phyloP scores from a whole-genome alignment of 768 basidiomycete genomes.

The Macrolepiota dolichaula region DNA sequence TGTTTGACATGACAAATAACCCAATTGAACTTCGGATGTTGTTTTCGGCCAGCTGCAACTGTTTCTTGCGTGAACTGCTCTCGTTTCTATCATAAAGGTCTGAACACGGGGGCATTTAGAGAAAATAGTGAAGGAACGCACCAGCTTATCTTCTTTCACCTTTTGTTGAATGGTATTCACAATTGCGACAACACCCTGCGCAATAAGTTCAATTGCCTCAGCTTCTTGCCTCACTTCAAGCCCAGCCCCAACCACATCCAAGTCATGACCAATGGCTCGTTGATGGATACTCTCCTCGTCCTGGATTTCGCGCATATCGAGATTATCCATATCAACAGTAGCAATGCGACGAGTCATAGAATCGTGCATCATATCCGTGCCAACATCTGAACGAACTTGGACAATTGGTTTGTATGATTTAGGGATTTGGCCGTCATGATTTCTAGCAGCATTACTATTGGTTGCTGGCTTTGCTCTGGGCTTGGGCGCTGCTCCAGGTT shows the following conservation, averaged over 20 bases:
- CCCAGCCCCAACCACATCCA: neutral
- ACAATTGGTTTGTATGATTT: neutral
- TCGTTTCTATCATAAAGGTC: neutral
- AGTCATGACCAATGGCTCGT: neutral
- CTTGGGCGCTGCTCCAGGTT: neutral
- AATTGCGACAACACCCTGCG: neutral
- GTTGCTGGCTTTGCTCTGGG: too few species aligned
- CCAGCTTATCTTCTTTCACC: neutral
- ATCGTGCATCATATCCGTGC: neutral
- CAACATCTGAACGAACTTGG: neutral
- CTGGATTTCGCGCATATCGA: neutral
- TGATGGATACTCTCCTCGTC: neutral
- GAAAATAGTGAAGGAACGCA: neutral
- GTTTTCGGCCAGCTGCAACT: neutral
- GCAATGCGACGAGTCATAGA: neutral
- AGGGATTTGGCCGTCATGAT: neutral
- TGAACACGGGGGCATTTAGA: too few species aligned
- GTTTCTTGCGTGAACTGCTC: neutral
- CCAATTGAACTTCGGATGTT: slow-evolving; percentile 17
- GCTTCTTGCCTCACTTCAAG: neutral
- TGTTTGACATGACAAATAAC: slow-evolving; percentile 19
- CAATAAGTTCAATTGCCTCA: neutral
- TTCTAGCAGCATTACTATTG: too few species aligned
- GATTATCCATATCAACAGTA: neutral
- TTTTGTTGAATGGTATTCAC: neutral